Conservation (phyloP, 2,329 filamentous ascomycete species). For the Pseudovirgaria hyperparasitica region DNA sequence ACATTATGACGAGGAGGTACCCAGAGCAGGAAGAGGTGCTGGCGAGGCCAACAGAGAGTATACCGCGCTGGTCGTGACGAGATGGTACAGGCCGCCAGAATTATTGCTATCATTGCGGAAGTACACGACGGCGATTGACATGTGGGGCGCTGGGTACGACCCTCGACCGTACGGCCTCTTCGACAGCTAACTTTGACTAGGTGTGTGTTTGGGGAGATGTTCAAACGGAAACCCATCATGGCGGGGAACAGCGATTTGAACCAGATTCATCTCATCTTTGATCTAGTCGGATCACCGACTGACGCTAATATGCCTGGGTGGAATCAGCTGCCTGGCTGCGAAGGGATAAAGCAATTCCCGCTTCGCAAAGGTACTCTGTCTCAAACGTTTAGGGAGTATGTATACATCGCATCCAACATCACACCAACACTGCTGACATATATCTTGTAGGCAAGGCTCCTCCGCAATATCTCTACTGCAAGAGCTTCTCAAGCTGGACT, state of each 20-base stretch:
- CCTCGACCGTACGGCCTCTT: not conserved
- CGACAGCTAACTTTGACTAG: slow-evolving; percentile 30
- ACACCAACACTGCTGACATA: slow-evolving; percentile 5
- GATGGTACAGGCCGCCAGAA: slow-evolving; percentile 95
- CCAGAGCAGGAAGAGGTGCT: slow-evolving; percentile 62
- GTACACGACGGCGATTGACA: slow-evolving; percentile 95
- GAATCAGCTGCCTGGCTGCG: slow-evolving; percentile 68
- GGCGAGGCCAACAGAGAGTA: slow-evolving; percentile 84
- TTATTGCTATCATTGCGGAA: slow-evolving; percentile 73
- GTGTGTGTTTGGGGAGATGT: slow-evolving; percentile 98
- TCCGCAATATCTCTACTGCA: slow-evolving; percentile 66
- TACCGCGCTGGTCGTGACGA: slow-evolving; percentile 88
- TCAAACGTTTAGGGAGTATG: slow-evolving; percentile 61
- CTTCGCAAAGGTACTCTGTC: slow-evolving; percentile 52
- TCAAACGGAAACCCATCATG: slow-evolving; percentile 83
- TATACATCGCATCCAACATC: slow-evolving; percentile 1
- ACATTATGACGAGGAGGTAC: slow-evolving; percentile 78
- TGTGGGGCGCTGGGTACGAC: slow-evolving; percentile 90
- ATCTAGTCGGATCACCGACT: slow-evolving; percentile 77
- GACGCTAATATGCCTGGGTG: slow-evolving; percentile 91
- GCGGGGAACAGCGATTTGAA: slow-evolving; percentile 79
- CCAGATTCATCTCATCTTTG: slow-evolving; percentile 88
- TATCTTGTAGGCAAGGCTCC: slow-evolving; percentile 42
- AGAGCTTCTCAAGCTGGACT: slow-evolving; percentile 79
- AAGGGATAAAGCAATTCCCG: slow-evolving; percentile 53